Percentiles rank a stretch among this genome's conserved stretches.
phyloP scores from a whole-genome alignment of 305 asterid genomes.

The Fraxinus nigra region DNA sequence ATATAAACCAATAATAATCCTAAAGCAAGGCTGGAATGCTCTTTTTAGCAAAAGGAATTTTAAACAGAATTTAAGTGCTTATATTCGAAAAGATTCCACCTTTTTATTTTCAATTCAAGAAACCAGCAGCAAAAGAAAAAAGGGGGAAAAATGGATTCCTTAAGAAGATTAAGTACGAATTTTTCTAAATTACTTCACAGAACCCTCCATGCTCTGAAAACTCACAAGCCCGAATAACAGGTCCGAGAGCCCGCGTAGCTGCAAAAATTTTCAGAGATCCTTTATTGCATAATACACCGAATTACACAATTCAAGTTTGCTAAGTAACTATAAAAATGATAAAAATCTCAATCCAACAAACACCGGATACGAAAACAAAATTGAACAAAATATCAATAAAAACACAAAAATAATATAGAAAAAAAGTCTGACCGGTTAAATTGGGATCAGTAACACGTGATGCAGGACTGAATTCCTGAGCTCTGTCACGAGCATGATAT shows the following conservation, averaged over 20 bases:
- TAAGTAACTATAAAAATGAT: slow-evolving; percentile 3
- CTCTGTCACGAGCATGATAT: neutral
- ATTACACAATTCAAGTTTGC: neutral
- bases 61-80: neutral
- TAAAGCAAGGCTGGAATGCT: neutral
- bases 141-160: neutral
- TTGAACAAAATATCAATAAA: neutral
- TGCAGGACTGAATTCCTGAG: slow-evolving; percentile 2
- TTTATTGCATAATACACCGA: slow-evolving; percentile 1
- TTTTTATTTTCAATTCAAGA: neutral
- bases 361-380: neutral
- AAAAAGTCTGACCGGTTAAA: slow-evolving; percentile 7
- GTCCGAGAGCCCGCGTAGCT: neutral
- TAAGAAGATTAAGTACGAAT: neutral
- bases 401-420: neutral
- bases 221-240: neutral
- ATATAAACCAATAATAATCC: neutral
- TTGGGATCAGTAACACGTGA: slow-evolving; percentile 14
- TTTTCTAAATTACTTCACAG: neutral
- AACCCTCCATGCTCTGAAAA: slow-evolving; percentile 14
- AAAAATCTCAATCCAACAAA: neutral
- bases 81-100: neutral
- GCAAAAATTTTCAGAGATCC: neutral
- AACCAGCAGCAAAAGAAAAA: neutral
- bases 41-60: neutral